These are phyloP conservation scores for Colletotrichum tropicale DNA, from an alignment of 2,329 filamentous ascomycete species.

Conservation along the genomic window DNA sequence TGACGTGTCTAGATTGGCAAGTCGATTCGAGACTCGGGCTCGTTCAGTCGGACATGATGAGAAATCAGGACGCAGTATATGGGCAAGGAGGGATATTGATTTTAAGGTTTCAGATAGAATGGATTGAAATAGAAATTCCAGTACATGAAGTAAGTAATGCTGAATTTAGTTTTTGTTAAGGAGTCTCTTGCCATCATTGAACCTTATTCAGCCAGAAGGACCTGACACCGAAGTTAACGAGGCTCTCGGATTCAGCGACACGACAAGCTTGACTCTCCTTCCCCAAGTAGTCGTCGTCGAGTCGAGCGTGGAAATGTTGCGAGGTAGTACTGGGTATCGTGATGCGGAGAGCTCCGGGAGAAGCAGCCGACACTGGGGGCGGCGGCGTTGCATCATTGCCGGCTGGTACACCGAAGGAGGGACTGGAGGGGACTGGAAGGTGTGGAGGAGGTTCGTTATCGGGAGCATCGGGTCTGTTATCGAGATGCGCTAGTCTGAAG, in stretches of 20 bases:
- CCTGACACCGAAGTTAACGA: neutral
- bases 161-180: neutral
- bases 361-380: neutral
- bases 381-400: neutral
- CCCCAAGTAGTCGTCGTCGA: neutral
- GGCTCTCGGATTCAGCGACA: neutral
- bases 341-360: neutral
- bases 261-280: neutral
- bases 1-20: neutral
- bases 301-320: neutral
- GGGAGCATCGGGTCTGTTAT: conserved; percentile 1
- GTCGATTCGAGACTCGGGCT: neutral
- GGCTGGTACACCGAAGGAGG: neutral
- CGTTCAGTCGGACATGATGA: neutral
- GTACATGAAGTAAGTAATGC: neutral
- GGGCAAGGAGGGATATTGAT: neutral
- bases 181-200: neutral
- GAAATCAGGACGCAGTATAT: neutral
- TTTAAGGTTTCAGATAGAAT: neutral
- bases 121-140: neutral
- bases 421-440: neutral
- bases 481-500: neutral
- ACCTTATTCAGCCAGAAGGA: neutral
- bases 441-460: neutral
- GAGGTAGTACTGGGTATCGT: neutral